phyloP scores from a whole-genome alignment of 495 filamentous ascomycete genomes.

The Cercophora newfieldiana region DNA sequence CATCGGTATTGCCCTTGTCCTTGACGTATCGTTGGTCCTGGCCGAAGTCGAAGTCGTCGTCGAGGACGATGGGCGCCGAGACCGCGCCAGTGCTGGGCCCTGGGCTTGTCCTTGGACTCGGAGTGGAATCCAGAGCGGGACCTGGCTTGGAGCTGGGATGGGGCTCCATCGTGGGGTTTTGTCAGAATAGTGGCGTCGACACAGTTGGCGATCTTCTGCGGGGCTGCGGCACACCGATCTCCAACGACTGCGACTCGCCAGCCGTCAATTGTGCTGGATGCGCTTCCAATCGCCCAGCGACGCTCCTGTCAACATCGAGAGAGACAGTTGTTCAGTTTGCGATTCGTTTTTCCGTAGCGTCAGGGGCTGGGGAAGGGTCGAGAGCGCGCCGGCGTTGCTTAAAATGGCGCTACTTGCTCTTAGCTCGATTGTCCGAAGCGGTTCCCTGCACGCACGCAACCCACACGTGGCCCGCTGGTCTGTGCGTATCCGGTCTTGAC shows the following conservation, averaged over 20 bases:
- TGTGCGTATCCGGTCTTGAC: no score
- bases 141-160: neutral
- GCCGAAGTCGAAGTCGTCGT: neutral
- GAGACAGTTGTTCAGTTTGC: neutral
- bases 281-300: neutral
- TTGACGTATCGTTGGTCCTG: neutral
- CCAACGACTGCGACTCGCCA: neutral
- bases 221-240: neutral
- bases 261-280: neutral
- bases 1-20: neutral
- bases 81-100: neutral
- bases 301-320: neutral
- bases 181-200: neutral
- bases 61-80: neutral
- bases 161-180: neutral
- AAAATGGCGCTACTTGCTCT: no score
- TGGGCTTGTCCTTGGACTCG: neutral
- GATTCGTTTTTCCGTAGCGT: no score
- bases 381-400: no score
- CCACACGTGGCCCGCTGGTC: no score
- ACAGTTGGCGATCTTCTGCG: neutral
- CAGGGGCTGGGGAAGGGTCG: no score
- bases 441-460: no score
- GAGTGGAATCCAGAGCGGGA: neutral
- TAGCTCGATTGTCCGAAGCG: no score